phyloP scores from a whole-genome alignment of 1,284 basidiomycete species.

The Ceratobasidium sp. region DNA sequence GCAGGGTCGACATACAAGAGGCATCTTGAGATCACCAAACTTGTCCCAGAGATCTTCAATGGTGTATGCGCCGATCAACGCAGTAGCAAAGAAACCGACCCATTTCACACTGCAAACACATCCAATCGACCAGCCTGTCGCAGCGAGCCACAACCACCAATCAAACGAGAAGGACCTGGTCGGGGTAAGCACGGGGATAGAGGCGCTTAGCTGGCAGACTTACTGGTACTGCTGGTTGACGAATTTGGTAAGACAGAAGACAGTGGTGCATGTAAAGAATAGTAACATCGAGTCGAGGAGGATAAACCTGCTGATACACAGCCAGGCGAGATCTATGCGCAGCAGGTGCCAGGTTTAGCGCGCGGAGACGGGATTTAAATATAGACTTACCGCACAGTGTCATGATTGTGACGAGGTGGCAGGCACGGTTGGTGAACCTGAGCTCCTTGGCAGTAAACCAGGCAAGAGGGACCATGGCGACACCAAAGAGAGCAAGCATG shows the following conservation, averaged over 20 bases:
- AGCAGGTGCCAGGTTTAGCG: background rate
- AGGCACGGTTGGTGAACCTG: conserved; percentile 88
- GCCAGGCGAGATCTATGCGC: conserved; percentile 87
- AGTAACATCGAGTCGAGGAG: conserved; percentile 97
- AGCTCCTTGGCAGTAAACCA: conserved; percentile 98
- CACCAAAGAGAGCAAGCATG: conserved; percentile 93
- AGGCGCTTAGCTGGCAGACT: conserved; percentile 52
- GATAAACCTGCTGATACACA: conserved; percentile 97
- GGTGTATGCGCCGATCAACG: conserved; percentile 94
- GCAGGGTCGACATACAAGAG: conserved; percentile 67
- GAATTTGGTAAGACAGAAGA: conserved; percentile 95
- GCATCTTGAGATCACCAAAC: conserved; percentile 95
- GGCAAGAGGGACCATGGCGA: conserved; percentile 93
- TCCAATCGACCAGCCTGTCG: conserved; percentile 94
- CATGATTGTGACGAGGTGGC: conserved; percentile 94
- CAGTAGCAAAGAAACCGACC: conserved; percentile 95
- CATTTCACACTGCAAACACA: conserved; percentile 98
- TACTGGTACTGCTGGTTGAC: conserved; percentile 94
- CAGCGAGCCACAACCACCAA: conserved; percentile 95
- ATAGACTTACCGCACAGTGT: conserved; percentile 80
- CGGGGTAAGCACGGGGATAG: conserved; percentile 14
- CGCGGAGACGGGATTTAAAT: background rate
- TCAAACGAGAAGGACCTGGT: conserved; percentile 89
- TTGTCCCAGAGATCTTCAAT: conserved; percentile 99
- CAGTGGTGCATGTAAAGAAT: conserved; percentile 97